A percentile compares a stretch with the other conserved stretches of the same genome.
Evolutionary conservation across 2,329 filamentous ascomycete genomes (phyloP).

Genomic region (Nigrograna mackinnonii): DNA sequence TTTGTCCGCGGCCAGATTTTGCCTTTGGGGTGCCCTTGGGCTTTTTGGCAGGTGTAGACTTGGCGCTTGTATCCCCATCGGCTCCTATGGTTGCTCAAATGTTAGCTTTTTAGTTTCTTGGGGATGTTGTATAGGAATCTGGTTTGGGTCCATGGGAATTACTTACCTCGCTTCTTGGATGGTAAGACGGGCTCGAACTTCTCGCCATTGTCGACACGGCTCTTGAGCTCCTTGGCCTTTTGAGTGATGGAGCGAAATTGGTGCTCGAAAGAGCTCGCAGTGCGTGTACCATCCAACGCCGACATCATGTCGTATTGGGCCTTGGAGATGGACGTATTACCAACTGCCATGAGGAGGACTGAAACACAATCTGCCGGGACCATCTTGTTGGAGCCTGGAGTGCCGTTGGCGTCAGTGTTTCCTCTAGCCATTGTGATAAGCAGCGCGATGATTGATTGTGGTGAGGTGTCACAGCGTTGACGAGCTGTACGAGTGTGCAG

Average conservation of each 20-base stretch:
- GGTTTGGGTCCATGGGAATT: too few relatives aligned
- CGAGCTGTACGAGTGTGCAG: too few relatives aligned
- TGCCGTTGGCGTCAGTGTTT: not conserved
- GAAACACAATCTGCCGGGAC: constrained; percentile 9
- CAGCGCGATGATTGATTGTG: constrained; percentile 1
- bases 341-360: constrained; percentile 6
- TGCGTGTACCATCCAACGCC: constrained; percentile 12
- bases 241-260: constrained; percentile 8
- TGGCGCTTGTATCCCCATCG: too few relatives aligned
- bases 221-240: constrained; percentile 15
- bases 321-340: constrained; percentile 3
- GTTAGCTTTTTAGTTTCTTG: too few relatives aligned
- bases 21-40: too few relatives aligned
- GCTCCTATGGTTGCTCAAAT: too few relatives aligned
- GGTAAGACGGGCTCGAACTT: constrained; percentile 9
- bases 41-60: too few relatives aligned
- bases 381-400: constrained; percentile 2
- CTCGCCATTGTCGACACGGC: constrained; percentile 10
- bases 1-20: too few relatives aligned
- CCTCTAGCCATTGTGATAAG: constrained; percentile 6
- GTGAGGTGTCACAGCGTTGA: not conserved
- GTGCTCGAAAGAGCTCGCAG: constrained; percentile 12
- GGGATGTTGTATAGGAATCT: too few relatives aligned
- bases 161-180: constrained; percentile 23
- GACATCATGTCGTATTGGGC: constrained; percentile 11